Evolutionary conservation across 257 asterid genomes (phyloP), one percentile per base, ranked within the genome.

Genomic region (Ilex asprella): DNA sequence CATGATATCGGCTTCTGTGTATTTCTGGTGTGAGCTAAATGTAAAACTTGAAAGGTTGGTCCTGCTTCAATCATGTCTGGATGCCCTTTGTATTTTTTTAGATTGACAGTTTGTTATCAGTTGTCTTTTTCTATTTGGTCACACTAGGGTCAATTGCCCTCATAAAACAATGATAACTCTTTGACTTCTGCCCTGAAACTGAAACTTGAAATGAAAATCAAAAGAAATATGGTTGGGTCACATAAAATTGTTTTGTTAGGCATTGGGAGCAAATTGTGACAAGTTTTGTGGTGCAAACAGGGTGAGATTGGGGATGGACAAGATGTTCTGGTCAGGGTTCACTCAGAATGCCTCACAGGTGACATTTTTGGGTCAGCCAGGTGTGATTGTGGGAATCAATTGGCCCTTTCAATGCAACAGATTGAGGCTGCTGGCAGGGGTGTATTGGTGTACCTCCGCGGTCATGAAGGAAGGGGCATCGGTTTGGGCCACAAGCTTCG

Each of bases 401-500:
- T 93, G 70, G 85, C 88, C 53, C 89, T 87, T 41, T 86, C 99
- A 58, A 93, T 93, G 99, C 85, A 85, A 67, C 85, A 85, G 78
- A 89, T 89, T 32, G 99, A 93, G 76, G 96, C 93, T 60, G 95
- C 89, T 58, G 95, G 99, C 39, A 76, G 82, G 70, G 99, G 99
- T 2, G 88, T 89, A 59, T 68, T 93, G 62, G 94, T 93, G 55
- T 93, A 89, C 69, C 86, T 93, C n/a, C 97, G 97, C 30, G 99
- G 99, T 54, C 99, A 93, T 16, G 99, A 93, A 73, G 97, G 99
- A 46, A 78, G 97, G 44, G 99, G 99, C 31, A 93, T 93, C 9
- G 99, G 99, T 66, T 75, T 93, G 71, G 99, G 99, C 62, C 99
- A 92, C 81, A 92, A 92, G 55, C 99, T 92, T 16, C 89, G 89